phyloP scores from a whole-genome alignment of 2,329 filamentous ascomycete genomes.

The Colletotrichum simmondsii region DNA sequence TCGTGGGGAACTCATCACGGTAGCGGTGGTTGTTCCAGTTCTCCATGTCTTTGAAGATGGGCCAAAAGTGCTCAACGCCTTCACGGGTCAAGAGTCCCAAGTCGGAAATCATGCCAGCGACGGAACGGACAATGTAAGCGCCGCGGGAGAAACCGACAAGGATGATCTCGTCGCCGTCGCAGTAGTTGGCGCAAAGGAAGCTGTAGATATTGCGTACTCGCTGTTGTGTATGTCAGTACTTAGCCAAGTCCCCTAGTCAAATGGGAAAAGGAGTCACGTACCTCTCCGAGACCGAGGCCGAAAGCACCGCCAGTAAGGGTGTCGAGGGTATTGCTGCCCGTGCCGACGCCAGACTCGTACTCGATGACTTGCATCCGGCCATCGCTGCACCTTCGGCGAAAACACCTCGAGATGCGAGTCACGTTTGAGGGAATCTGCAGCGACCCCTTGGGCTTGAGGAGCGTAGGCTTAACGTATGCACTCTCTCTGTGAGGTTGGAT shows the following conservation, averaged over 20 bases:
- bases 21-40: slow-evolving; percentile 60
- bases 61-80: slow-evolving; percentile 65
- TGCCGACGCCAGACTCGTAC: slow-evolving; percentile 71
- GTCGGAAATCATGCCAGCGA: slow-evolving; percentile 63
- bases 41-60: slow-evolving; percentile 67
- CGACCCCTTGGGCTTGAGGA: slow-evolving; percentile 49
- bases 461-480: slow-evolving; percentile 53
- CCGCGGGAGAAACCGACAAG: slow-evolving; percentile 68
- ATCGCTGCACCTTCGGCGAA: slow-evolving; percentile 62
- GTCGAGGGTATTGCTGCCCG: slow-evolving; percentile 60
- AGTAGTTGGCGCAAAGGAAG: slow-evolving; percentile 71
- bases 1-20: slow-evolving; percentile 56
- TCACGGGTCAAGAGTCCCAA: slow-evolving; percentile 63
- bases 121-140: slow-evolving; percentile 67
- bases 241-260: neutral
- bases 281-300: slow-evolving; percentile 64
- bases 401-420: slow-evolving; percentile 67
- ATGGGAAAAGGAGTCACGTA: slow-evolving; percentile 37
- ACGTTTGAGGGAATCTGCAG: slow-evolving; percentile 68
- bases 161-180: slow-evolving; percentile 66
- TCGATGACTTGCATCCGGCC: slow-evolving; percentile 67
- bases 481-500: slow-evolving; percentile 48
- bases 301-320: slow-evolving; percentile 65
- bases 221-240: slow-evolving; percentile 44
- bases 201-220: slow-evolving; percentile 70